Percentiles rank a stretch among this genome's conserved stretches.
Evolutionary conservation across 2,329 filamentous ascomycete species (phyloP).

Genomic region (Periconia macrospinosa): DNA sequence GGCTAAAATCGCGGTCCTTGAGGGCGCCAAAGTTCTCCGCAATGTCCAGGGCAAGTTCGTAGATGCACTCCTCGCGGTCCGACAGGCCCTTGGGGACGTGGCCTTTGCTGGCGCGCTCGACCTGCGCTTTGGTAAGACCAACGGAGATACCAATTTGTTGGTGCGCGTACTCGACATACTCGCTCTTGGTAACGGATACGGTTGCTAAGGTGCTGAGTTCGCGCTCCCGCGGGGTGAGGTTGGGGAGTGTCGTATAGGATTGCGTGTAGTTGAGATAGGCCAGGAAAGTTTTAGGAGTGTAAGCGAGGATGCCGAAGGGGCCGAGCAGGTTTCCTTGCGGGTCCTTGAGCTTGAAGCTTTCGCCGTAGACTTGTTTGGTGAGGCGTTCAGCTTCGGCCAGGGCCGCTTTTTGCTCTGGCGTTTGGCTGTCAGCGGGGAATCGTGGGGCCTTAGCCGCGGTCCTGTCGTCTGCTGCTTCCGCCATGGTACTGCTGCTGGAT

Average conservation of each 20-base stretch:
- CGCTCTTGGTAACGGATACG: neutral
- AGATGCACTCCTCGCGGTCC: constrained; percentile 6
- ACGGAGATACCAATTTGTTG: constrained; percentile 5
- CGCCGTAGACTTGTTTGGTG: constrained; percentile 2
- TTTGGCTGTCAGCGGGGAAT: constrained; percentile 1
- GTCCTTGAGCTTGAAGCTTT: constrained; percentile 6
- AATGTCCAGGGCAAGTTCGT: constrained; percentile 5
- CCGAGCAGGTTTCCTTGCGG: constrained; percentile 6
- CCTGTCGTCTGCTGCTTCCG: too few relatives aligned
- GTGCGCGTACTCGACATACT: constrained; percentile 9
- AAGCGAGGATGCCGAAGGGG: constrained; percentile 8
- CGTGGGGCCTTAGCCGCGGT: neutral
- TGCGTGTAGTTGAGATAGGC: constrained; percentile 6
- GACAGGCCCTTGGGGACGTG: neutral
- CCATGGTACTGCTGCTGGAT: too few relatives aligned
- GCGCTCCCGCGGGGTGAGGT: constrained; percentile 4
- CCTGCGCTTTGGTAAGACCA: constrained; percentile 4
- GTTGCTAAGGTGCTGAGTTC: constrained; percentile 7
- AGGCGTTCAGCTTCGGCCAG: neutral
- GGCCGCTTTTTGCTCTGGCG: neutral
- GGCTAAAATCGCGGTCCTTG: neutral
- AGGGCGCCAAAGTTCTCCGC: constrained; percentile 3
- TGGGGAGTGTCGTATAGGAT: neutral
- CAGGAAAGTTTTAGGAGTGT: constrained; percentile 3
- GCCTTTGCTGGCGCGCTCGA: constrained; percentile 1